Percentiles rank a stretch among this genome's conserved stretches.
Evolutionary conservation across 345 rosid species (phyloP).

Genomic region (Populus tremula): DNA sequence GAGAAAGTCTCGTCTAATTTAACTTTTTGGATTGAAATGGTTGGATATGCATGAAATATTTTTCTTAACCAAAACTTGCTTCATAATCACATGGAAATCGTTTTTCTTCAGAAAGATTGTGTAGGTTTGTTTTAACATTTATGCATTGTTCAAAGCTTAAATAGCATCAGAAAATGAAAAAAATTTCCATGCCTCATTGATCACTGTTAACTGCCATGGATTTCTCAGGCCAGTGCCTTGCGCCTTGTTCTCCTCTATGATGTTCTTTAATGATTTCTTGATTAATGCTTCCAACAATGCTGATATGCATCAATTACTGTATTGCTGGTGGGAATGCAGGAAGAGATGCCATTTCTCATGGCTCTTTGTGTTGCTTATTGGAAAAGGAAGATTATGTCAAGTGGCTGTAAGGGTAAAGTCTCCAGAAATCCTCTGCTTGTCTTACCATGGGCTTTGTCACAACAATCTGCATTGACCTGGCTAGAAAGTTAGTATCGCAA

Average conservation of each 20-base stretch:
- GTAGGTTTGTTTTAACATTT: neutral
- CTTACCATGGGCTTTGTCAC: slow-evolving; percentile 27
- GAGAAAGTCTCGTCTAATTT: too few relatives aligned
- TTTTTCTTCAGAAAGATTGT: neutral
- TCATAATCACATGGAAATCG: neutral
- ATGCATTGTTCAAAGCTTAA: too few relatives aligned
- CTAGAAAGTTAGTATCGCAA: neutral
- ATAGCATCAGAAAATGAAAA: neutral
- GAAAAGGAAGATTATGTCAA: neutral
- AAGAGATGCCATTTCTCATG: slow-evolving; percentile 7
- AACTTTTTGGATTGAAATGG: too few relatives aligned
- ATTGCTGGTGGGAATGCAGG: too few relatives aligned
- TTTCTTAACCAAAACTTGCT: neutral
- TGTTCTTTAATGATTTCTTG: neutral
- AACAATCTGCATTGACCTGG: slow-evolving; percentile 18
- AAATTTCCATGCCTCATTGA: too few relatives aligned
- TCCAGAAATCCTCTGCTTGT: slow-evolving; percentile 30
- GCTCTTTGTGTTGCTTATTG: slow-evolving; percentile 5
- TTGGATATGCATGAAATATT: neutral
- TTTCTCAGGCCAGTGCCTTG: too few relatives aligned
- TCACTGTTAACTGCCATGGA: too few relatives aligned
- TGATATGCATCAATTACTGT: neutral
- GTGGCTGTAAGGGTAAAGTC: neutral
- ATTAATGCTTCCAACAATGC: neutral
- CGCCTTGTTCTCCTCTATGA: neutral